Conservation (phyloP, 2,329 filamentous ascomycete genomes). For the Neospermospora avenae region DNA sequence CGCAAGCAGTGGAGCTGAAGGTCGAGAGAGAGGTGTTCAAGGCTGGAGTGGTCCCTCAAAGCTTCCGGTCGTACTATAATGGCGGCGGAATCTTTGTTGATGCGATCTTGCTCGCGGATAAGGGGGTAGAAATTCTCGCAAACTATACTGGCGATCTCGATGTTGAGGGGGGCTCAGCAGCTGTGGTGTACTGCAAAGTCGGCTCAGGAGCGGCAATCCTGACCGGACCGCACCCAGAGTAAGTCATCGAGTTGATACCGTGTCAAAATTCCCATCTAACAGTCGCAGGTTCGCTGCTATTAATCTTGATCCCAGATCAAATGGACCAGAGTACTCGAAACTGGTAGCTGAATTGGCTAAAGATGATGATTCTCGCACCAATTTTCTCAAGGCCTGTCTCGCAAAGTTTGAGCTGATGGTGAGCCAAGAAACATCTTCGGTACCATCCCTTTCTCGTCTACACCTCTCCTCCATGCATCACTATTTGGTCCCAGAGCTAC, state of each 20-base stretch:
- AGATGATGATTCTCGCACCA: constrained; percentile 66
- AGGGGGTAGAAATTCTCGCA: constrained; percentile 77
- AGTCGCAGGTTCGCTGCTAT: constrained; percentile 69
- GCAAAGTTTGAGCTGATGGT: constrained; percentile 78
- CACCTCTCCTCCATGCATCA: constrained; percentile 73
- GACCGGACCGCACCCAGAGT: constrained; percentile 92
- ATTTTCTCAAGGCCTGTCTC: constrained; percentile 78
- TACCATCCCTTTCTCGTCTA: constrained; percentile 77
- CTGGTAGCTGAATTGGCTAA: constrained; percentile 64
- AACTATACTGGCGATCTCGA: constrained; percentile 71
- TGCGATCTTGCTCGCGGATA: constrained; percentile 56
- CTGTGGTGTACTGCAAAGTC: constrained; percentile 78
- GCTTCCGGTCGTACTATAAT: constrained; percentile 83
- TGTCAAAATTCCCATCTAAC: background rate
- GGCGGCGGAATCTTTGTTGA: constrained; percentile 92
- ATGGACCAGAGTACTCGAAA: constrained; percentile 65
- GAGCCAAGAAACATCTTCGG: constrained; percentile 62
- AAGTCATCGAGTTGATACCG: constrained; percentile 35
- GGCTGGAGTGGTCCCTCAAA: constrained; percentile 50
- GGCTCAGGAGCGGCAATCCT: constrained; percentile 77
- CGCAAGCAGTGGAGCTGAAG: constrained; percentile 65
- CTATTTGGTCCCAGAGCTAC: constrained; percentile 62
- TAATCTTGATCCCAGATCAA: constrained; percentile 68
- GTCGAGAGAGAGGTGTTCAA: constrained; percentile 60
- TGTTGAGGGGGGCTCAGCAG: constrained; percentile 74